Base-by-base conservation (phyloP, 257 asterid species). In the Jasminum sambac region DNA sequence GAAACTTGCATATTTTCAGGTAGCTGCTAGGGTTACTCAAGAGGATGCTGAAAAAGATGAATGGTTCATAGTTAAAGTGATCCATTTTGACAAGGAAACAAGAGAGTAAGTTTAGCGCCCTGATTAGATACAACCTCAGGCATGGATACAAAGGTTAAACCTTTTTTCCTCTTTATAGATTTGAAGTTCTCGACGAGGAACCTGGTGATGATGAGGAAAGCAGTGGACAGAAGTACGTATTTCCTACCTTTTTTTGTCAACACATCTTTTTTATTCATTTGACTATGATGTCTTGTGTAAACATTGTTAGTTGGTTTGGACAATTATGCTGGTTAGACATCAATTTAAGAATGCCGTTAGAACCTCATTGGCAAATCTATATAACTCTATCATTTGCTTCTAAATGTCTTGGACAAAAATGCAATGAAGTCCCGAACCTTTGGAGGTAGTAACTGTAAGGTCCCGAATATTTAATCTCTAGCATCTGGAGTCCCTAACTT, bases 171-270 rank as follows among this genome's bases (percentile, higher is more conserved):
- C 59, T 34, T 34, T 66, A 80, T 78, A 95, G 99, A 75, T 88
- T 95, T 66, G 98, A 95, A 80, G 99, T 95, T 58, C 76, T 95
- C 71, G 99, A 95, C 58, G 99, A 95, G 81, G 98, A 95, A 65
- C 98, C 98, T 5, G 97, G 97, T 38, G 99, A 95, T 64, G 98
- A 95, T 39, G 99, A 95, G 88, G 99, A 95, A 76, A 86, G 95
- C 75, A 86, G 89, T 16, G 96, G 87, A 64, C 99, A 88, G 77
- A 95, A 92, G 98, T 89, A 72, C 57, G 75, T 37, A 16, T 38
- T 58, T 63, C 50, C 64, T 60, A 72, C 36, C 50, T 66, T 39
- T 12, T 70, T 14, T 7, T 8, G 2, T 65, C 16, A 43, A 19
- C 52, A 70, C 1, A 10, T 17, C 2, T 30, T 0, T 52, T 17